Percentiles rank a stretch among this genome's conserved stretches.
Conservation (phyloP, 371 early-diverging fungal genomes). For the Rhizopus sp. region DNA sequence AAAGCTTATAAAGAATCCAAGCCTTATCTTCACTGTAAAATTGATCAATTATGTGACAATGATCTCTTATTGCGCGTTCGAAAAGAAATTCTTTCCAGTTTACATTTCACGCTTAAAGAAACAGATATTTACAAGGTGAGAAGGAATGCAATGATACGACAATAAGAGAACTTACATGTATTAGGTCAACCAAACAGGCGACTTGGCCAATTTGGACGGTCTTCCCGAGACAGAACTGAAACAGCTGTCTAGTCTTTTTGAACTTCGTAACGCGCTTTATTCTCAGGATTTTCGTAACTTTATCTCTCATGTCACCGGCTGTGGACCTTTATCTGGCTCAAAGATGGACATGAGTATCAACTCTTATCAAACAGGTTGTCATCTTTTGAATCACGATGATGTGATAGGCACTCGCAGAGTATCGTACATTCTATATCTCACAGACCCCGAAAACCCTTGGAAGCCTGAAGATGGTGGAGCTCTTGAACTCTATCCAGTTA, state of each 20-base stretch:
- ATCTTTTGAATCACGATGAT: slow-evolving; percentile 79
- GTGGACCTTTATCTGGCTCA: slow-evolving; percentile 61
- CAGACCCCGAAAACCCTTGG: slow-evolving; percentile 63
- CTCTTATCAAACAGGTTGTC: slow-evolving; percentile 65
- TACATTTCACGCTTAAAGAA: slow-evolving; percentile 74
- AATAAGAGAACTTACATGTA: no score
- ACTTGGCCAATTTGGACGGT: slow-evolving; percentile 80
- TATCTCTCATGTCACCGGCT: slow-evolving; percentile 66
- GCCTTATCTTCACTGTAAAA: slow-evolving; percentile 69
- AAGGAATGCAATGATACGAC: no score
- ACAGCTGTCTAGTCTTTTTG: slow-evolving; percentile 51
- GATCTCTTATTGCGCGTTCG: slow-evolving; percentile 61
- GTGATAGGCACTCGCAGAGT: slow-evolving; percentile 78
- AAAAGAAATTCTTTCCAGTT: slow-evolving; percentile 57
- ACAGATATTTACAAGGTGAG: slow-evolving; percentile 73
- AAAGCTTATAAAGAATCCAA: slow-evolving; percentile 47
- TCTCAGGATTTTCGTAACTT: slow-evolving; percentile 70
- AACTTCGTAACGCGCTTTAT: slow-evolving; percentile 71
- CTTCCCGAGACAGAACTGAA: slow-evolving; percentile 55
- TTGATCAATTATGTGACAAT: slow-evolving; percentile 43
- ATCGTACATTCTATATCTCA: slow-evolving; percentile 74
- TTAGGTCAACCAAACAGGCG: slow-evolving; percentile 71
- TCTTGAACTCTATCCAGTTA: slow-evolving; percentile 73
- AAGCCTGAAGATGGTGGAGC: slow-evolving; percentile 64
- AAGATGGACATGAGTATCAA: slow-evolving; percentile 73